These are phyloP conservation scores for Draba incana DNA, from an alignment of 345 rosid species.

Conservation along the genomic window DNA sequence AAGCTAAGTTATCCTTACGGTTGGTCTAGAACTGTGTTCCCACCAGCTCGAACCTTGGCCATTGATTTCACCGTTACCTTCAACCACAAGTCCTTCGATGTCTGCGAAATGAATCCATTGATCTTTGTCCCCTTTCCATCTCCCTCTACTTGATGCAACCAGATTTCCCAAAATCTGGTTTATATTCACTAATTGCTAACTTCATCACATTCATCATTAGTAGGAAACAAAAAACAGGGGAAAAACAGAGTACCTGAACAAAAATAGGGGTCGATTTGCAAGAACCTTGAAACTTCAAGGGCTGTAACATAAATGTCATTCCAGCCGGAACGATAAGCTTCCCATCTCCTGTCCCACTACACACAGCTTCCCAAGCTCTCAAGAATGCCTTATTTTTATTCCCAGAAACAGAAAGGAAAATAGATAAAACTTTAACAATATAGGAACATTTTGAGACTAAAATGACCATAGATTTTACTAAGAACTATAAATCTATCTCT, in stretches of 20 bases:
- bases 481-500: not conserved
- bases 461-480: constrained; percentile 5
- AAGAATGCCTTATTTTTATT: constrained; percentile 46
- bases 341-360: constrained; percentile 34
- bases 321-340: constrained; percentile 41
- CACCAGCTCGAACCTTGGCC: constrained; percentile 56
- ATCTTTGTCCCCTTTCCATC: constrained; percentile 40
- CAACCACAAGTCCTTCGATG: constrained; percentile 39
- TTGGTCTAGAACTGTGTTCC: constrained; percentile 43
- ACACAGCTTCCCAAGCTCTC: constrained; percentile 45
- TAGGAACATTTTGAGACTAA: not conserved
- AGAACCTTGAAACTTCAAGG: constrained; percentile 47
- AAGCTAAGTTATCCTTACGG: constrained; percentile 31
- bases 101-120: constrained; percentile 44
- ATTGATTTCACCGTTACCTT: constrained; percentile 43
- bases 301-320: constrained; percentile 43
- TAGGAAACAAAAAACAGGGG: not conserved
- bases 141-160: constrained; percentile 42
- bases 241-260: constrained; percentile 44
- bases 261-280: constrained; percentile 44
- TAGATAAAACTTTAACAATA: not conserved
- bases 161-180: constrained; percentile 39
- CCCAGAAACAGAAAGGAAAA: not conserved
- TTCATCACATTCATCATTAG: not conserved
- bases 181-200: not conserved